A percentile compares a stretch with the other conserved stretches of the same genome.
These are phyloP conservation scores for Aspergillus intermedius DNA, from an alignment of 2,329 filamentous ascomycete genomes.

Conservation along the genomic window DNA sequence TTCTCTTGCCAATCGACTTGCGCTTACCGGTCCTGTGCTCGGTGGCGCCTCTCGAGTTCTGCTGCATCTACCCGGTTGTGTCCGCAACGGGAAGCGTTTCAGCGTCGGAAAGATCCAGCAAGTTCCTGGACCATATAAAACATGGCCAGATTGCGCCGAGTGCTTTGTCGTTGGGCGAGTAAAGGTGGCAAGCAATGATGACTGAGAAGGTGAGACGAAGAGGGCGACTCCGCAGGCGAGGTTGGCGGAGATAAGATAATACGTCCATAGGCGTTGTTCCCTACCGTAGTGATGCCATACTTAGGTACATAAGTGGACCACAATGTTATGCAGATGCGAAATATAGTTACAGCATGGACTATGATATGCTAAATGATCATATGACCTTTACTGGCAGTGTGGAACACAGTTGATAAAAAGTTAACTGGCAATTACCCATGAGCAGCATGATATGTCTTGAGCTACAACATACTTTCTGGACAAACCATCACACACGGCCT, in stretches of 20 bases:
- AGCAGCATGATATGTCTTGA: too few species aligned
- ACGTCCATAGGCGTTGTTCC: slow-evolving; percentile 8
- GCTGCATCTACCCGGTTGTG: slow-evolving; percentile 39
- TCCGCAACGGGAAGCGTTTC: slow-evolving; percentile 18
- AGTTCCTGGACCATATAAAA: slow-evolving; percentile 6
- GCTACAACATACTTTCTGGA: too few species aligned
- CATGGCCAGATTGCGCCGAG: slow-evolving; percentile 11
- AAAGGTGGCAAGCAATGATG: not conserved
- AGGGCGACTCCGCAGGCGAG: slow-evolving; percentile 9
- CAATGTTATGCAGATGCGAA: too few species aligned
- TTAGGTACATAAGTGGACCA: too few species aligned
- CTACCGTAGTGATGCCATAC: not conserved
- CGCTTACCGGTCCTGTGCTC: slow-evolving; percentile 39
- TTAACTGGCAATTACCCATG: too few species aligned
- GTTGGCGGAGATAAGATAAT: slow-evolving; percentile 27
- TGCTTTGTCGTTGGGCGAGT: slow-evolving; percentile 1
- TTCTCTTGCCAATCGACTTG: slow-evolving; percentile 38
- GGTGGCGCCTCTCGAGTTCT: slow-evolving; percentile 30
- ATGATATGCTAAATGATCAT: not conserved
- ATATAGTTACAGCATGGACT: not conserved
- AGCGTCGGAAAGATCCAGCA: slow-evolving; percentile 15
- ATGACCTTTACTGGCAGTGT: too few species aligned
- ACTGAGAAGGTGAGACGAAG: slow-evolving; percentile 2
- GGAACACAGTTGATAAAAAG: too few species aligned
- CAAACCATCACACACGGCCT: too few species aligned